Conservation (phyloP, 768 basidiomycete genomes). For the Saitozyma sp. region DNA sequence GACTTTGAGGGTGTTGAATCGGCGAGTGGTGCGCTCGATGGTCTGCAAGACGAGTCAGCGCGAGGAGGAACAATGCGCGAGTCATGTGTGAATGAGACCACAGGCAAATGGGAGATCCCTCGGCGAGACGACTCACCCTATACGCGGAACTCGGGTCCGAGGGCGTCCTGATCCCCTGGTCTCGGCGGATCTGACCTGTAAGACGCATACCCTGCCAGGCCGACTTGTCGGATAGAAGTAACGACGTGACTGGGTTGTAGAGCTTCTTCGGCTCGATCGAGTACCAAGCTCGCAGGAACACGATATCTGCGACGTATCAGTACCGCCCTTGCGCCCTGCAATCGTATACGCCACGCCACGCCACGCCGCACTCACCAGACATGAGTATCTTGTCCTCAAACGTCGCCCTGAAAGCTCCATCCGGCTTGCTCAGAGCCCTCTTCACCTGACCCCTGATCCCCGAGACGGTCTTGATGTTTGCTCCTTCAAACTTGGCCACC, state of each 20-base stretch:
- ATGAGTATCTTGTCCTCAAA: conserved; percentile 97
- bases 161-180: conserved; percentile 79
- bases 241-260: conserved; percentile 93
- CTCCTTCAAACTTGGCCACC: conserved; percentile 98
- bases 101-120: background rate
- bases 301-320: conserved; percentile 64
- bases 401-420: conserved; percentile 91
- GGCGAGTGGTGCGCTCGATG: conserved; percentile 73
- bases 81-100: too few relatives aligned
- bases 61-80: too few relatives aligned
- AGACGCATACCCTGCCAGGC: conserved; percentile 92
- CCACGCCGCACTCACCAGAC: conserved; percentile 67
- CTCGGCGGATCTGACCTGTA: conserved; percentile 87
- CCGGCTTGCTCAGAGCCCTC: conserved; percentile 90
- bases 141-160: conserved; percentile 80
- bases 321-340: background rate
- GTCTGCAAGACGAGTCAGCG: conserved; percentile 47
- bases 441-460: conserved; percentile 96
- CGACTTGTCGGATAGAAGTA: conserved; percentile 78
- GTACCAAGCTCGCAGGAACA: conserved; percentile 96
- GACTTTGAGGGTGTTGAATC: conserved; percentile 87
- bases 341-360: background rate
- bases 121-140: conserved; percentile 57
- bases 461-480: conserved; percentile 90
- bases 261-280: conserved; percentile 90